Percentiles rank a stretch among this genome's conserved stretches.
These are phyloP conservation scores for Letharia lupina DNA, from an alignment of 495 filamentous ascomycete genomes.

Conservation along the genomic window DNA sequence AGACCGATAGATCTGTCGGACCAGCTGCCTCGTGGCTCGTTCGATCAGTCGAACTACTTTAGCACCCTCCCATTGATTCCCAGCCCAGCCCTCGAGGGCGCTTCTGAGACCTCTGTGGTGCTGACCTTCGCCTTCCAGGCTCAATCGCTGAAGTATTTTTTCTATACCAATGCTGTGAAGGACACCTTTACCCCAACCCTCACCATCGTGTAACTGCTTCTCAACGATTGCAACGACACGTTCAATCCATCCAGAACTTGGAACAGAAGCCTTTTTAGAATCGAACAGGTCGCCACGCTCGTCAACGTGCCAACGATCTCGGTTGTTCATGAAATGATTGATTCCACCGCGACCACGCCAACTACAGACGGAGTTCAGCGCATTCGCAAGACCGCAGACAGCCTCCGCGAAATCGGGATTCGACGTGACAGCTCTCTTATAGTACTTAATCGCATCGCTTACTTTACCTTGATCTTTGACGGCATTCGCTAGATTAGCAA, in stretches of 20 bases:
- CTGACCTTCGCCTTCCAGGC: conserved; percentile 22
- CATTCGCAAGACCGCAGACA: conserved; percentile 91
- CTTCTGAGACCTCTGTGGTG: conserved; percentile 30
- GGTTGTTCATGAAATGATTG: conserved; percentile 55
- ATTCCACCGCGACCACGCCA: conserved; percentile 90
- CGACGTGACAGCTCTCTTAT: conserved; percentile 77
- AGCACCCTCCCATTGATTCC: conserved; percentile 78
- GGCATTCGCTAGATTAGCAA: conserved; percentile 95
- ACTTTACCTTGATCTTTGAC: conserved; percentile 95
- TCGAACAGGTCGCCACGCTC: conserved; percentile 78
- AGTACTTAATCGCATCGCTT: conserved; percentile 86
- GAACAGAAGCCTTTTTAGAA: conserved; percentile 47
- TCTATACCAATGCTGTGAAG: conserved; percentile 50
- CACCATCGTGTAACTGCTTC: conserved; percentile 81
- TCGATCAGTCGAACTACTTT: conserved; percentile 80
- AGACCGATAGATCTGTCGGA: conserved; percentile 85
- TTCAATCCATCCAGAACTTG: conserved; percentile 78
- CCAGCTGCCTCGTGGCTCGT: conserved; percentile 64
- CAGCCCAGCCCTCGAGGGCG: conserved; percentile 60
- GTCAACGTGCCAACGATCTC: conserved; percentile 93
- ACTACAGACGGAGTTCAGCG: conserved; percentile 92
- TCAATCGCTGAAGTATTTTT: conserved; percentile 42
- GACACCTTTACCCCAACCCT: conserved; percentile 73
- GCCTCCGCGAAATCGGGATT: conserved; percentile 97
- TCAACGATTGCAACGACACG: conserved; percentile 92